Base-by-base conservation (phyloP, 208 protist species). In the Balamuthia mandrillaris region DNA sequence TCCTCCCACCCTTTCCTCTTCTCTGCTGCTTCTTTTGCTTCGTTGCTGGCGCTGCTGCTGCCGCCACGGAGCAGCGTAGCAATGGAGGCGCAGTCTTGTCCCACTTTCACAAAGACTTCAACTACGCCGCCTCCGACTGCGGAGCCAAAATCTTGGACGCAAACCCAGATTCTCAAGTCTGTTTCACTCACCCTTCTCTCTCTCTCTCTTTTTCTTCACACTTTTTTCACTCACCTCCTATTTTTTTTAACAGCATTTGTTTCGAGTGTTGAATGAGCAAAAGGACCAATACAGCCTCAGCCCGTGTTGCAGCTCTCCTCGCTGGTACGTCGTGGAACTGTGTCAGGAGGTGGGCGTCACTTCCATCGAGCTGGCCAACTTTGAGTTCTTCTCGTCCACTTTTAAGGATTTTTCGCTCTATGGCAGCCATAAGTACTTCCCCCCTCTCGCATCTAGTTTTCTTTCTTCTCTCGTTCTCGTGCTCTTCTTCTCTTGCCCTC, bases 81-180 rank as follows among this genome's bases (percentile, higher is more conserved):
- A n/a, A n/a, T n/a, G n/a, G n/a, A n/a, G n/a, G n/a, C n/a, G n/a
- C n/a, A n/a, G n/a, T n/a, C n/a, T n/a, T n/a, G n/a, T n/a, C n/a
- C n/a, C n/a, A n/a, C n/a, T n/a, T n/a, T n/a, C n/a, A n/a, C n/a
- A n/a, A n/a, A n/a, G n/a, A n/a, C n/a, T 90, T 87, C 31, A 90
- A 90, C 45, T 90, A 87, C 56, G 87, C 87, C 24, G 72, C 75
- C n/a, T 41, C 70, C 31, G 87, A 90, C 31, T 90, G 87, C 81
- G 87, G 87, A 21, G 87, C 87, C 2, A 90, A 84, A 37, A 54
- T 90, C 18, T n/a, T 90, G 9, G 51, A 39, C 7, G 41, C 87
- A 0, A 90, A 90, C 61, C 12, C 12, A 5, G 87, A 85, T 14
- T 72, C 82, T 16, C 79, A 81, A 45, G 87, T 86, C 35, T 63